Evolutionary conservation across 176 grass and related monocot genomes (phyloP).

Genomic region (Hyparrhenia diplandra): DNA sequence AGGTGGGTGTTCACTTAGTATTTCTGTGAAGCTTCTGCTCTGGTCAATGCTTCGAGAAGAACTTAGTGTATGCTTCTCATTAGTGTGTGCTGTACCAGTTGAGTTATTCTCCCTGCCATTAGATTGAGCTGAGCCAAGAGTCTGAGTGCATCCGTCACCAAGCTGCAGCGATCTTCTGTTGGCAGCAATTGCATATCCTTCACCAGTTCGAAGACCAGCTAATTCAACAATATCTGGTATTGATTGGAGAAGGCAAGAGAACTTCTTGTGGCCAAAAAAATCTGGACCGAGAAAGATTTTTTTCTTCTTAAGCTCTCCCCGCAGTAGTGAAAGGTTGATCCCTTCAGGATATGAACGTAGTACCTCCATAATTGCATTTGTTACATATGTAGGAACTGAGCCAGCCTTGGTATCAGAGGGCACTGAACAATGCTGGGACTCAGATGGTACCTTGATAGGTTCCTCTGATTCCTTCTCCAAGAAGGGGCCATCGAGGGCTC

Average conservation of each 20-base stretch:
- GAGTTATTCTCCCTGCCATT: conserved; percentile 24
- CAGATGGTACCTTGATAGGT: conserved; percentile 28
- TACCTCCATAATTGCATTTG: conserved; percentile 29
- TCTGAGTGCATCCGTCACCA: conserved; percentile 11
- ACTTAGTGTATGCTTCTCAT: conserved; percentile 8
- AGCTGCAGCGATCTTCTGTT: background rate
- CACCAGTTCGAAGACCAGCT: background rate
- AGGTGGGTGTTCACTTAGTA: conserved; percentile 10
- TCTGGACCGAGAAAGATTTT: conserved; percentile 40
- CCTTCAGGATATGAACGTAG: conserved; percentile 53
- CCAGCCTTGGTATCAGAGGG: conserved; percentile 19
- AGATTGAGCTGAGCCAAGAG: conserved; percentile 25
- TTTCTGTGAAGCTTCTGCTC: conserved; percentile 19
- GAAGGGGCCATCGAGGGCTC: conserved; percentile 17
- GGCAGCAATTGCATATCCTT: conserved; percentile 16
- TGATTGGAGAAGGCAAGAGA: conserved; percentile 54
- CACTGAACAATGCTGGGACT: conserved; percentile 28
- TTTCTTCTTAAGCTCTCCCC: conserved; percentile 20
- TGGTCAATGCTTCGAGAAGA: background rate
- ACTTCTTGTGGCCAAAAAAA: conserved; percentile 64
- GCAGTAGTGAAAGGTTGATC: conserved; percentile 36
- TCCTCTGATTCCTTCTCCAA: conserved; percentile 39
- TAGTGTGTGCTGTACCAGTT: background rate
- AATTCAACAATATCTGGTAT: conserved; percentile 50
- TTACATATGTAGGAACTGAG: conserved; percentile 48